Evolutionary conservation across 1,284 basidiomycete species (phyloP), one percentile per base, ranked within the genome.

Genomic region (Austroboletus niveus): DNA sequence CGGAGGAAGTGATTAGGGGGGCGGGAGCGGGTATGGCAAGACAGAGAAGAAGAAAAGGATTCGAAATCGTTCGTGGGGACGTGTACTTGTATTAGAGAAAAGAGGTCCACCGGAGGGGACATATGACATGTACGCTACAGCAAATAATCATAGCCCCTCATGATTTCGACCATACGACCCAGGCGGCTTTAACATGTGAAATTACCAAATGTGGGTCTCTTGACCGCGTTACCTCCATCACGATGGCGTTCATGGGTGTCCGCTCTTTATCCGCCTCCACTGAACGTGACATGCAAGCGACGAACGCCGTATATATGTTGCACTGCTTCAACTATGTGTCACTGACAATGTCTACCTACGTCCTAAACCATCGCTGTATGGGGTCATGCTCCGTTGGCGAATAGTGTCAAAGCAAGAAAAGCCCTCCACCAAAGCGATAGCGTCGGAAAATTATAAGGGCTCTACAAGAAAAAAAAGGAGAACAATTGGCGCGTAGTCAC

Each of bases 141-240:
- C 14, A 20, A 24, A 24, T 5, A n/a, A 31, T 35, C 29, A 45
- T 52, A 40, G 27, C 52, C 59, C 57, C 57, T 59, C 49, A 62
- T 59, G 58, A 62, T 62, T 60, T 49, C 27, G 31, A 32, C 22
- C 30, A n/a, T 24, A 15, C 27, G 22, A 24, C 41, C 11, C 47
- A 31, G 41, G 49, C 57, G 57, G 66, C 50, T 54, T 54, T 49
- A 57, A 57, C 65, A 68, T 56, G 65, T 68, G 65, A 68, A 38
- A 69, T 57, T 63, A 14, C 60, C 52, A 6, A 20, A 49, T 65
- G 52, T 42, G 53, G 62, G 38, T 20, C 9, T 8, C 9, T 27
- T 11, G 27, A 24, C 64, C 61, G 55, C 66, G 41, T 45, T 59
- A 59, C 42, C 48, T 52, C 63, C 58, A 50, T 35, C n/a, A 11